Evolutionary conservation across 1,284 basidiomycete species (phyloP).

Genomic region (Ceraceosorus bombacis): DNA sequence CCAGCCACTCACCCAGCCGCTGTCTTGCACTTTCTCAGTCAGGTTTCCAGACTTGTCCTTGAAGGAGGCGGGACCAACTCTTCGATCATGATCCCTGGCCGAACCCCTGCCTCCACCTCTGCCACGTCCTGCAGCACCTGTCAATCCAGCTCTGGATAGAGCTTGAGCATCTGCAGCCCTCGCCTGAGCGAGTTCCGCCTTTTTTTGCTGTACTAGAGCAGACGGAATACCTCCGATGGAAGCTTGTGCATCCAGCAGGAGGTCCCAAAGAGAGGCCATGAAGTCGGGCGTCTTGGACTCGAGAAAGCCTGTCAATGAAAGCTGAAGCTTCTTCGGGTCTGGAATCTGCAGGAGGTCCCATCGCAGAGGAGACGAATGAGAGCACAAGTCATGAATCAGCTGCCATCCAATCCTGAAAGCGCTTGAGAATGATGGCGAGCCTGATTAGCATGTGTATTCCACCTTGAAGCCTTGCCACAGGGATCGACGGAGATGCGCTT

Average conservation of each 20-base stretch:
- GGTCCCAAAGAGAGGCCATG: constrained; percentile 79
- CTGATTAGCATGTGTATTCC: no score
- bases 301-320: constrained; percentile 84
- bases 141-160: constrained; percentile 20
- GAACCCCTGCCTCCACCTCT: constrained; percentile 53
- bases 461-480: no score
- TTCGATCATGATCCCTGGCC: constrained; percentile 51
- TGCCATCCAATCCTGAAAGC: not conserved
- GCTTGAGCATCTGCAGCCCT: constrained; percentile 58
- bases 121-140: constrained; percentile 49
- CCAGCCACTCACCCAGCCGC: constrained; percentile 21
- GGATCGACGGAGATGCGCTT: no score
- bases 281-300: constrained; percentile 66
- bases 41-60: constrained; percentile 51
- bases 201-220: constrained; percentile 92
- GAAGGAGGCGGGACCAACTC: constrained; percentile 50
- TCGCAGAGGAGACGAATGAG: not conserved
- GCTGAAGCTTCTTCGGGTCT: constrained; percentile 91
- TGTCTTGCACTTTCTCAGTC: constrained; percentile 50
- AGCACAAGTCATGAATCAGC: not conserved
- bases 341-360: constrained; percentile 51
- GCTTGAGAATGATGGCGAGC: not conserved
- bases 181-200: constrained; percentile 77
- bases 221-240: constrained; percentile 82
- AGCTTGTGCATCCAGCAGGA: constrained; percentile 80